Conservation (phyloP, 2,329 filamentous ascomycete species). For the Cordyceps fumosorosea region DNA sequence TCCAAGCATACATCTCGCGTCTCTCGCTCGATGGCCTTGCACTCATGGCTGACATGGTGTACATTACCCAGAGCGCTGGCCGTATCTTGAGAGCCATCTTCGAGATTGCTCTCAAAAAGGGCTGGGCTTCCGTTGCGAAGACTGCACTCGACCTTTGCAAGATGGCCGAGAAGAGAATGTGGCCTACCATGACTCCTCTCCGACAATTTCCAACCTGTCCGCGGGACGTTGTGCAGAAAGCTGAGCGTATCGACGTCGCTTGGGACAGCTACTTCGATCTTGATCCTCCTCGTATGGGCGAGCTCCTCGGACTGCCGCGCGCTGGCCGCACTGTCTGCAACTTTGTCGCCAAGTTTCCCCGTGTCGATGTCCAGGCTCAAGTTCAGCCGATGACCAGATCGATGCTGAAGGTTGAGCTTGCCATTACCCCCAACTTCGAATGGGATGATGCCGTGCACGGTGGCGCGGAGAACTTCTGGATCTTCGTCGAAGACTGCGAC, state of each 20-base stretch:
- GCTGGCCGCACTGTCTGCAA: constrained; percentile 79
- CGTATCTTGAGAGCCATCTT: constrained; percentile 94
- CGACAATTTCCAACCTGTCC: constrained; percentile 82
- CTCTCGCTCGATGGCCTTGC: constrained; percentile 90
- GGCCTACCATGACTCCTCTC: constrained; percentile 96
- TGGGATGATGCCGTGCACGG: constrained; percentile 93
- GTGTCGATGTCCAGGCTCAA: constrained; percentile 86
- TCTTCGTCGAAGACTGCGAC: constrained; percentile 93
- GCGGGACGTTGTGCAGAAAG: constrained; percentile 80
- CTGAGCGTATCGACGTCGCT: constrained; percentile 88
- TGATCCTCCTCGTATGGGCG: constrained; percentile 92
- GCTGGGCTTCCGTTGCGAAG: constrained; percentile 90
- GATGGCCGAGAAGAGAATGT: constrained; percentile 99
- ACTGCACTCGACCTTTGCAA: constrained; percentile 92
- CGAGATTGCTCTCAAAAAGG: constrained; percentile 95
- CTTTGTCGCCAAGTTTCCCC: constrained; percentile 85
- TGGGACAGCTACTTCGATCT: constrained; percentile 95
- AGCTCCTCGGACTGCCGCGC: constrained; percentile 84
- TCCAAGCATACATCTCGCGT: constrained; percentile 94
- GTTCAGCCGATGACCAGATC: constrained; percentile 93
- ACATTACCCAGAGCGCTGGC: constrained; percentile 95
- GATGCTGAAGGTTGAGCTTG: constrained; percentile 83
- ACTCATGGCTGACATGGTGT: constrained; percentile 97
- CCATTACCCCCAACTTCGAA: constrained; percentile 87
- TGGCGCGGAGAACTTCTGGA: constrained; percentile 88